These are phyloP conservation scores for Phytopythium ostracodes DNA, from an alignment of 352 stramenopile genomes.

Conservation along the genomic window DNA sequence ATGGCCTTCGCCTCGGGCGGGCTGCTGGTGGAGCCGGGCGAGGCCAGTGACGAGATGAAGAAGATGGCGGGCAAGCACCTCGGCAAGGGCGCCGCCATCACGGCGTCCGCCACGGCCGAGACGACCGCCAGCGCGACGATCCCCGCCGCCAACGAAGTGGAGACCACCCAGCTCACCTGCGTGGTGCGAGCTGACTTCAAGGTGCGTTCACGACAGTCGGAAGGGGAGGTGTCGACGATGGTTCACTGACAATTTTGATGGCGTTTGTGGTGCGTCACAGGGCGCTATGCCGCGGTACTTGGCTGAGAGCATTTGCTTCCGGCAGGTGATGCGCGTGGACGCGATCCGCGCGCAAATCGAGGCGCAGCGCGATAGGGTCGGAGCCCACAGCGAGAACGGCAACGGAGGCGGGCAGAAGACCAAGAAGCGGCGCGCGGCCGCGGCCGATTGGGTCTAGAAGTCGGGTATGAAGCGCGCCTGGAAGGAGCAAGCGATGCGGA, in stretches of 20 bases:
- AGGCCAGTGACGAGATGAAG: conserved; percentile 17
- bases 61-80: conserved; percentile 5
- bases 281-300: conserved; percentile 59
- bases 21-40: conserved; percentile 55
- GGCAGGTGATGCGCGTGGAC: conserved; percentile 64
- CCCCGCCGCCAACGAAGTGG: conserved; percentile 1
- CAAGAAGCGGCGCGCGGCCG: background rate
- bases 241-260: background rate
- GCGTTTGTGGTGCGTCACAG: conserved; percentile 1
- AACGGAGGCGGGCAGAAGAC: background rate
- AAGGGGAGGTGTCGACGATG: background rate
- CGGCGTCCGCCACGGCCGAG: background rate
- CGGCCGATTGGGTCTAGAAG: background rate
- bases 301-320: conserved; percentile 72
- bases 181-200: conserved; percentile 62
- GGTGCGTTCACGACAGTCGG: conserved; percentile 5
- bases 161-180: conserved; percentile 44
- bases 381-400: background rate
- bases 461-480: background rate
- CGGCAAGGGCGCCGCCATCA: background rate
- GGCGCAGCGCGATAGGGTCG: conserved; percentile 14
- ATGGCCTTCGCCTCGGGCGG: conserved; percentile 74
- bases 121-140: conserved; percentile 2
- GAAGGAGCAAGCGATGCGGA: no score
- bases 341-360: conserved; percentile 49